Evolutionary conservation across 2,329 filamentous ascomycete species (phyloP), one percentile per base, ranked within the genome.

Genomic region (Parastagonospora nodorum): DNA sequence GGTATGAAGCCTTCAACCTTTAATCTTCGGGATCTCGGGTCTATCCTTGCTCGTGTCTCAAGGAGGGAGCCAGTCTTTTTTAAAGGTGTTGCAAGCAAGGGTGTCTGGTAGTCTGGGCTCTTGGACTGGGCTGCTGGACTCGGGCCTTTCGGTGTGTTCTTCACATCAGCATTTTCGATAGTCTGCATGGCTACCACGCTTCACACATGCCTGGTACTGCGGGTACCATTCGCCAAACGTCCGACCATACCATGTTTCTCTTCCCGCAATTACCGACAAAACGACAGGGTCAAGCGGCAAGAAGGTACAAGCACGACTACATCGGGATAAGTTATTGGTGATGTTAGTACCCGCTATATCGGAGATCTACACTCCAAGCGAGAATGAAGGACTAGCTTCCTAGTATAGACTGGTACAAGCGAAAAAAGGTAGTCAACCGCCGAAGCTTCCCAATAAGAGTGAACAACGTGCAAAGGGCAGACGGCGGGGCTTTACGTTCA

Each of bases 361-460:
- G 43, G 43, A 11, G 43, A 38, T 45, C 27, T 39, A 45, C 43
- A 39, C 2, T 8, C 4, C 19, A 31, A 45, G 43, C 43, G 43
- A 45, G 27, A 24, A 33, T 45, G 43, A 45, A 45, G 8, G 14
- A 5, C 16, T 35, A 45, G 33, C 43, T 45, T 45, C 43, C 43
- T 31, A 29, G 11, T 38, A 30, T 12, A 14, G 32, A 28, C 31
- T 45, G 42, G 19, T 19, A 7, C 31, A 33, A 33, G 10, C 10
- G 31, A n/a, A 7, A 11, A 11, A 33, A 4, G 39, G 29, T 42
- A 12, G 9, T 7, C 39, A 30, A 38, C 11, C 11, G 10, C 8
- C 43, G 24, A 14, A 15, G 12, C 12, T 11, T 35, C 6, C 32
- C 12, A 28, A 45, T 45, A 5, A 31, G 43, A 39, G 7, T 9